These are phyloP conservation scores for Chytridiales sp. DNA, from an alignment of 371 early-diverging fungal genomes.

Conservation along the genomic window DNA sequence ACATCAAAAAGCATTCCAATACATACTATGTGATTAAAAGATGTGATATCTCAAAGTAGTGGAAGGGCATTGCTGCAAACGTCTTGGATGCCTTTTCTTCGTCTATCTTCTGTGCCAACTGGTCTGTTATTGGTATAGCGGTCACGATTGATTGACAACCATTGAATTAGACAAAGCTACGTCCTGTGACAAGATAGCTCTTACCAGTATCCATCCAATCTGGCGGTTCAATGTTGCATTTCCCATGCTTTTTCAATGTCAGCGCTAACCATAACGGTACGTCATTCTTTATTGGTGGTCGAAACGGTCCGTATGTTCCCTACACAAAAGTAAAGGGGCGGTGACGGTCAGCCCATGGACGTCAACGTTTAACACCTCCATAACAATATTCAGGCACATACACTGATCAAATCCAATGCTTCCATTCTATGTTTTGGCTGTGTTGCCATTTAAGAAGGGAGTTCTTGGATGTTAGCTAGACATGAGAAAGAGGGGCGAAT, in stretches of 20 bases:
- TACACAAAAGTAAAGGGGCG: conserved; percentile 24
- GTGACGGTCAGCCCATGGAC: not conserved
- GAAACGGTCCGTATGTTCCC: conserved; percentile 73
- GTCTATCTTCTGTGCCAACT: conserved; percentile 50
- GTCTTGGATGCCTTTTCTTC: conserved; percentile 60
- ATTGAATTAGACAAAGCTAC: not conserved
- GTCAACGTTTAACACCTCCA: conserved; percentile 13
- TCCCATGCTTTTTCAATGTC: conserved; percentile 74
- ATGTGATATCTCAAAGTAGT: conserved; percentile 79
- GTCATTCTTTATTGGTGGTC: conserved; percentile 65
- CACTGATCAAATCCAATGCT: conserved; percentile 9
- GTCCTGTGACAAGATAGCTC: conserved; percentile 4
- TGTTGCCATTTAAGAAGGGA: too few species aligned
- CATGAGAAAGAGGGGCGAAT: too few species aligned
- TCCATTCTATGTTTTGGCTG: conserved; percentile 7
- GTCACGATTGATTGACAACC: not conserved
- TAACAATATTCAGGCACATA: not conserved
- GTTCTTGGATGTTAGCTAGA: too few species aligned
- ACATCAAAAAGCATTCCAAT: not conserved
- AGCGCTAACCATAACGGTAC: conserved; percentile 90
- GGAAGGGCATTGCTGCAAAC: conserved; percentile 75
- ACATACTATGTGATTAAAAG: conserved; percentile 69
- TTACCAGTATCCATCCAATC: conserved; percentile 72
- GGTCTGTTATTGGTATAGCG: conserved; percentile 37
- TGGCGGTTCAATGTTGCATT: conserved; percentile 82